Conservation (phyloP, 2,329 filamentous ascomycete species). For the Cordyceps fumosorosea region DNA sequence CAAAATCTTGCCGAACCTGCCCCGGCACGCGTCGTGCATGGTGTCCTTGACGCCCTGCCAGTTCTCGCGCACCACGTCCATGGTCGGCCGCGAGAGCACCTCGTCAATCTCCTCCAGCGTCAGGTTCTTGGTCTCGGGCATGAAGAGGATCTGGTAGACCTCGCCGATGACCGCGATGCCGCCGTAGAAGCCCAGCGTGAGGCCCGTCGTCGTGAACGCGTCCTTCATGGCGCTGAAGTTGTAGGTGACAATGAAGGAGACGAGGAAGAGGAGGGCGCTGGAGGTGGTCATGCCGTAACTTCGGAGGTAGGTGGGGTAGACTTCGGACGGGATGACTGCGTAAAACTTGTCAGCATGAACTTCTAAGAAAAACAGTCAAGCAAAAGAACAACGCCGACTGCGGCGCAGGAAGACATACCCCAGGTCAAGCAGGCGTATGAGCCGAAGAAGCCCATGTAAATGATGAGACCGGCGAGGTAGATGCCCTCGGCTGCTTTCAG, state of each 20-base stretch:
- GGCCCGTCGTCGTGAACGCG: constrained; percentile 59
- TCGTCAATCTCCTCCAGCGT: constrained; percentile 65
- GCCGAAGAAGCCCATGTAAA: constrained; percentile 65
- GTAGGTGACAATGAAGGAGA: constrained; percentile 68
- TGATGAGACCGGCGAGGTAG: constrained; percentile 60
- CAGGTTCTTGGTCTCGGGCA: constrained; percentile 68
- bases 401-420: constrained; percentile 21
- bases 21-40: constrained; percentile 19
- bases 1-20: constrained; percentile 21
- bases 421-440: constrained; percentile 59
- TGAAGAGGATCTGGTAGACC: constrained; percentile 68
- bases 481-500: constrained; percentile 46
- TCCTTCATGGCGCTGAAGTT: constrained; percentile 66
- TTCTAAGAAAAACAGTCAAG: no score
- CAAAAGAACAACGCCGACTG: neutral
- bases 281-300: constrained; percentile 69
- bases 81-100: constrained; percentile 57
- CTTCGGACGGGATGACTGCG: constrained; percentile 55
- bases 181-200: constrained; percentile 66
- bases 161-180: constrained; percentile 65
- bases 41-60: constrained; percentile 29
- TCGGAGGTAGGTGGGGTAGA: constrained; percentile 66
- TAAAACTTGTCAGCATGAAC: neutral
- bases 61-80: constrained; percentile 56
- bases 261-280: constrained; percentile 61